Evolutionary conservation across 179 eudicot species (phyloP).

Genomic region (Beta corolliflora): DNA sequence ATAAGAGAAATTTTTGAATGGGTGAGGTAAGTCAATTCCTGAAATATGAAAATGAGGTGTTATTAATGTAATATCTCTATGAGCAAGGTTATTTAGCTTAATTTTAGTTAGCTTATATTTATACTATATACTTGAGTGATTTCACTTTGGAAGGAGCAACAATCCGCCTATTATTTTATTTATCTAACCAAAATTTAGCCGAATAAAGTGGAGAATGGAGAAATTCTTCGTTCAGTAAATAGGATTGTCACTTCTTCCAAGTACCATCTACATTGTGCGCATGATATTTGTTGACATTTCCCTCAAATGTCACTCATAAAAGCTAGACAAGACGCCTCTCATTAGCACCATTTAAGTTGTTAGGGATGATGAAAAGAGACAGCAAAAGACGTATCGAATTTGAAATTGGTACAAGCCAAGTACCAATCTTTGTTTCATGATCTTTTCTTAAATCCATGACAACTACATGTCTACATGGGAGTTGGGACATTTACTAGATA

Average conservation of each 20-base stretch:
- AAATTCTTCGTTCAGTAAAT: background rate
- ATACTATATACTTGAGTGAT: too few relatives aligned
- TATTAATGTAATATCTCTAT: too few relatives aligned
- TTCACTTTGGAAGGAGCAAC: too few relatives aligned
- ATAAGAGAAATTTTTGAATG: too few relatives aligned
- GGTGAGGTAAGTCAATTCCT: background rate
- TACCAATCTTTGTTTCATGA: background rate
- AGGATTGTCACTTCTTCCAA: background rate
- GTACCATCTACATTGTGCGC: background rate
- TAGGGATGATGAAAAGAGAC: background rate
- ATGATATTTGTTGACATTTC: background rate
- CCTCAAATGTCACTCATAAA: background rate
- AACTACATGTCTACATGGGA: background rate
- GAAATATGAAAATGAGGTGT: background rate
- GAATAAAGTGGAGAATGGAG: background rate
- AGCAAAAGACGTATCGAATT: background rate
- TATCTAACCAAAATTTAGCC: too few relatives aligned
- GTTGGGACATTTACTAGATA: too few relatives aligned
- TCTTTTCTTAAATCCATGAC: background rate
- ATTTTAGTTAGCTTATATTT: too few relatives aligned
- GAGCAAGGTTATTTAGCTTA: too few relatives aligned
- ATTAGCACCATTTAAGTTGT: background rate
- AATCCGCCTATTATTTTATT: too few relatives aligned
- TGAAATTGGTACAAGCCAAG: constrained; percentile 17
- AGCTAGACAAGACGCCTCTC: background rate